Percentiles rank a stretch among this genome's conserved stretches.
phyloP scores from a whole-genome alignment of 352 stramenopile species.

The Salisapilia sapeloensis region DNA sequence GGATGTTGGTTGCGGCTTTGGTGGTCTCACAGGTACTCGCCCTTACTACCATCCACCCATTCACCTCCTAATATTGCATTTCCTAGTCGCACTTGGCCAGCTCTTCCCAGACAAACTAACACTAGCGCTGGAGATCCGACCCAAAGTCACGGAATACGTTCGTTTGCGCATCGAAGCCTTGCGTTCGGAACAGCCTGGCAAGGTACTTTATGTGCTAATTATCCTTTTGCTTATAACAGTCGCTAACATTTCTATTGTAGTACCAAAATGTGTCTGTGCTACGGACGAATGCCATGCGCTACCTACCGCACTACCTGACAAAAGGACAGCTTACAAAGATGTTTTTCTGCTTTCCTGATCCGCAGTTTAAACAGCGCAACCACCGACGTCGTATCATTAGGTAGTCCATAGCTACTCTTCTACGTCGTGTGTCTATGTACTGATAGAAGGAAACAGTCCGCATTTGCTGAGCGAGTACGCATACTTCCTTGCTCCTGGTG shows the following conservation, averaged over 20 bases:
- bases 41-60: background rate
- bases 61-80: background rate
- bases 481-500: slow-evolving; percentile 85
- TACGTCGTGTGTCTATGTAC: too few species aligned
- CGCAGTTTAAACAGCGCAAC: slow-evolving; percentile 98
- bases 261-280: slow-evolving; percentile 94
- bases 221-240: background rate
- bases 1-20: slow-evolving; percentile 96
- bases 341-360: slow-evolving; percentile 99
- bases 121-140: slow-evolving; percentile 94
- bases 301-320: slow-evolving; percentile 69
- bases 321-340: slow-evolving; percentile 89
- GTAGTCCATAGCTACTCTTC: slow-evolving; percentile 9
- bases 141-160: slow-evolving; percentile 90
- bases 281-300: slow-evolving; percentile 94
- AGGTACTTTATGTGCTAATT: slow-evolving; percentile 6
- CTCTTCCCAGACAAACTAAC: slow-evolving; percentile 89
- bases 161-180: slow-evolving; percentile 82
- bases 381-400: slow-evolving; percentile 87
- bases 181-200: slow-evolving; percentile 43
- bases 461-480: slow-evolving; percentile 94
- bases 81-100: slow-evolving; percentile 73
- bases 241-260: slow-evolving; percentile 5
- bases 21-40: slow-evolving; percentile 85
- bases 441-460: slow-evolving; percentile 51